phyloP scores from a whole-genome alignment of 371 early-diverging fungal species.

The Capniomyces stellatus region DNA sequence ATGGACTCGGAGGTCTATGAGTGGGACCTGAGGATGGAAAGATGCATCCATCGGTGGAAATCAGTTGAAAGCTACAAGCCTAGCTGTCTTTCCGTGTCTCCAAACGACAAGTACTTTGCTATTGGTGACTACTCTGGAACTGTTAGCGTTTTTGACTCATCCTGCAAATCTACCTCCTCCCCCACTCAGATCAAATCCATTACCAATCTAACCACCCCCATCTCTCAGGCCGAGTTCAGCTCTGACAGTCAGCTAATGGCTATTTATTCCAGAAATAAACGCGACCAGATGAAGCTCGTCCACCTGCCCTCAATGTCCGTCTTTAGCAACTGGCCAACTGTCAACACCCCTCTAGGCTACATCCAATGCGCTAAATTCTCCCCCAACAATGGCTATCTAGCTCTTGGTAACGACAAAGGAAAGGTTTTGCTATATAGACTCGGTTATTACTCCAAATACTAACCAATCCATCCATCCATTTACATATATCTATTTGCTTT shows the following conservation, averaged over 20 bases:
- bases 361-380: conserved; percentile 62
- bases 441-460: conserved; percentile 35
- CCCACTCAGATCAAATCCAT: conserved; percentile 62
- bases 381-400: conserved; percentile 71
- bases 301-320: conserved; percentile 63
- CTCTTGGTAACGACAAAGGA: conserved; percentile 76
- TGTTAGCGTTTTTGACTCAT: conserved; percentile 67
- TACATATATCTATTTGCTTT: neutral
- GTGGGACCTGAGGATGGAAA: conserved; percentile 43
- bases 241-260: conserved; percentile 67
- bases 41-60: conserved; percentile 49
- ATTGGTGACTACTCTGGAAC: conserved; percentile 71
- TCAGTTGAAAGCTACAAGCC: conserved; percentile 71
- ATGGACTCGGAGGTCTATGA: conserved; percentile 46
- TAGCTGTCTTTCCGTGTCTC: conserved; percentile 45
- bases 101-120: conserved; percentile 52
- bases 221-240: conserved; percentile 52
- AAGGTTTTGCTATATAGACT: conserved; percentile 64
- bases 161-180: conserved; percentile 5
- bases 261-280: conserved; percentile 43
- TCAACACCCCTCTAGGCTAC: conserved; percentile 54
- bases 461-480: neutral
- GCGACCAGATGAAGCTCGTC: conserved; percentile 56
- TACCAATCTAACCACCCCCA: conserved; percentile 63
- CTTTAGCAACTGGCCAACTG: conserved; percentile 82